phyloP scores from a whole-genome alignment of 805 yeast genomes.

The Candida takata region DNA sequence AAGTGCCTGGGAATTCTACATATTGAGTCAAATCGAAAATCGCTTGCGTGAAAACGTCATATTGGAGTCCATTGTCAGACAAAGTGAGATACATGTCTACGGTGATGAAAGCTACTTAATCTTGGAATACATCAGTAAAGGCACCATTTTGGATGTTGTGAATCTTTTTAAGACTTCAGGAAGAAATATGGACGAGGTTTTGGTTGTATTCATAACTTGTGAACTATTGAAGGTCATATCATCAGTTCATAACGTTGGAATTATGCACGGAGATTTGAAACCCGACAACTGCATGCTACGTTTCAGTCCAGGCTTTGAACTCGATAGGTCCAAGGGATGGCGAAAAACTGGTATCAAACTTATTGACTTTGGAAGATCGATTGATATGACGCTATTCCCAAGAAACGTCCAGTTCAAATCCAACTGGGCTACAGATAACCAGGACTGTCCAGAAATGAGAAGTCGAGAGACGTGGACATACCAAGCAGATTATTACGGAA shows the following conservation, averaged over 20 bases:
- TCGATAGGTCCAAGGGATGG: constrained; percentile 15
- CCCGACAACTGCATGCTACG: constrained; percentile 83
- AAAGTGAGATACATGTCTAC: constrained; percentile 42
- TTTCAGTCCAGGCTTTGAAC: constrained; percentile 26
- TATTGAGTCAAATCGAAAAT: constrained; percentile 49
- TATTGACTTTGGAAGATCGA: constrained; percentile 78
- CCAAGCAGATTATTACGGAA: constrained; percentile 78
- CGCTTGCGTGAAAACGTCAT: constrained; percentile 26
- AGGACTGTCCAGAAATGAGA: constrained; percentile 69
- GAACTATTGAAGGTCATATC: constrained; percentile 58
- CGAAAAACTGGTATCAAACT: constrained; percentile 49
- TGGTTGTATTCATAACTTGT: constrained; percentile 55
- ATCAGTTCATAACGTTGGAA: constrained; percentile 53
- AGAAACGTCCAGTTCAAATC: constrained; percentile 46
- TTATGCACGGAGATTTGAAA: constrained; percentile 80
- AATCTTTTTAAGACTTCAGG: constrained; percentile 37
- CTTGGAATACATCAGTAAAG: constrained; percentile 38
- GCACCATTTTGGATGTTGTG: constrained; percentile 65
- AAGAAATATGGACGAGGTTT: constrained; percentile 46
- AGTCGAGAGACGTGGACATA: constrained; percentile 58
- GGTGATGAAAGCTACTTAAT: constrained; percentile 22
- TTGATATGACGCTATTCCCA: constrained; percentile 58
- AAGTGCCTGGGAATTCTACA: constrained; percentile 76
- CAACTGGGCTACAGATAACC: constrained; percentile 54
- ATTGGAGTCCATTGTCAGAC: constrained; percentile 38